phyloP scores from a whole-genome alignment of 163 green algal species.

The Scenedesmus sp. region DNA sequence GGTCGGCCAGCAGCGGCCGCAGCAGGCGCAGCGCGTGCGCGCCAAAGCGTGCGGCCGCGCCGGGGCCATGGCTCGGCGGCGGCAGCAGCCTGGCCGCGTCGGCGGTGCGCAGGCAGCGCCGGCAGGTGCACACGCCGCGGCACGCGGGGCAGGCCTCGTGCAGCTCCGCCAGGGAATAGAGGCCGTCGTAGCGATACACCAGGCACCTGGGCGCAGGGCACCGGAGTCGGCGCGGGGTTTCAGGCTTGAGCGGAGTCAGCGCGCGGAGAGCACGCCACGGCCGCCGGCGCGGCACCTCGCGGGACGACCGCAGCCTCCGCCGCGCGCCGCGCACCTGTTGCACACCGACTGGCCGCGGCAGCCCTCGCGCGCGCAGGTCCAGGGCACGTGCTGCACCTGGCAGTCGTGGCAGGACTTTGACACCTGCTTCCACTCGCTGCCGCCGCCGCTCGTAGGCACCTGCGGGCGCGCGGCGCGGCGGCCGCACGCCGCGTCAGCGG shows the following conservation, averaged over 20 bases:
- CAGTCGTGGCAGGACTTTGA: conserved; percentile 44
- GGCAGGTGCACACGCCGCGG: conserved; percentile 39
- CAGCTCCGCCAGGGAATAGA: conserved; percentile 13
- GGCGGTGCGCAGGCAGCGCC: conserved; percentile 26
- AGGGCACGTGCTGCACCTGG: conserved; percentile 39
- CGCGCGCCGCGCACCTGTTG: conserved; percentile 26
- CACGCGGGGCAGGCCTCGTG: conserved; percentile 14
- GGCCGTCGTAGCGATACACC: conserved; percentile 11
- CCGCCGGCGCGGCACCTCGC: too few species aligned
- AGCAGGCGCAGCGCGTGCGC: not conserved
- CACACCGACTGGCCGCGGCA: conserved; percentile 18
- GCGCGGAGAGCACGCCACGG: too few species aligned
- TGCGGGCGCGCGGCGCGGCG: too few species aligned
- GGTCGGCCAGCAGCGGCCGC: conserved; percentile 1
- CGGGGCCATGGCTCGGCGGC: not conserved
- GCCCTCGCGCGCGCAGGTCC: conserved; percentile 5
- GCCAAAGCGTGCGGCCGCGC: not conserved
- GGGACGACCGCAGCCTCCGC: too few species aligned
- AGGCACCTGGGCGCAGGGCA: conserved; percentile 22
- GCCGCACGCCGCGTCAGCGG: too few species aligned
- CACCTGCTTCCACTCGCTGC: not conserved
- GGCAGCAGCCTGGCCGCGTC: conserved; percentile 20
- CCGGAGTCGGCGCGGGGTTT: too few species aligned
- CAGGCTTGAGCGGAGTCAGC: too few species aligned
- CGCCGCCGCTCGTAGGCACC: too few species aligned